A percentile compares a stretch with the other conserved stretches of the same genome.
Evolutionary conservation across 441 rosid species (phyloP).

Genomic region (Macaranga tanarius): DNA sequence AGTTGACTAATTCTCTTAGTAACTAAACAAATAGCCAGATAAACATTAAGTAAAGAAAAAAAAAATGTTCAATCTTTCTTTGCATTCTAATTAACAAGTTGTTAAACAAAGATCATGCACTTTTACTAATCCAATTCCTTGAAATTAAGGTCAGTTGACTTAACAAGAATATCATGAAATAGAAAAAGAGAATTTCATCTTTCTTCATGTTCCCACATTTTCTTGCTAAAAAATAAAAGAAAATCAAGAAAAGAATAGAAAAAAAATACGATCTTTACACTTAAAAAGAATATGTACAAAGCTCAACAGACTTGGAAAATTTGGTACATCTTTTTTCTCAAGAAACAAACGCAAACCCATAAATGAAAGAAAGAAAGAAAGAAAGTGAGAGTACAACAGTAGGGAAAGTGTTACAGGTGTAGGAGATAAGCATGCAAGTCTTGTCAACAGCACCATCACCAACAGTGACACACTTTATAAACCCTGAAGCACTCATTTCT

Average conservation of each 20-base stretch:
- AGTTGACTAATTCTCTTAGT: too few species aligned
- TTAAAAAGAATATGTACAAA: neutral
- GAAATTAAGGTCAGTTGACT: neutral
- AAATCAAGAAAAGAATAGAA: neutral
- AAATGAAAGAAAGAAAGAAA: slow-evolving; percentile 16
- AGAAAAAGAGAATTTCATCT: neutral
- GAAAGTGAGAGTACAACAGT: slow-evolving; percentile 49
- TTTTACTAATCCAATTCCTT: neutral
- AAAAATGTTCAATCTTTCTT: neutral
- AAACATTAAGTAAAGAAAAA: slow-evolving; percentile 2
- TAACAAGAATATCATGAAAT: neutral
- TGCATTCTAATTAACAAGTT: neutral
- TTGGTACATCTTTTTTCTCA: slow-evolving; percentile 27
- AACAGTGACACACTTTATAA: slow-evolving; percentile 91
- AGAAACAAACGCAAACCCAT: too few species aligned
- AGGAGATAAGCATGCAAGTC: slow-evolving; percentile 96
- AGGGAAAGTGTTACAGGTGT: slow-evolving; percentile 94
- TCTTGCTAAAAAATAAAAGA: slow-evolving; percentile 13
- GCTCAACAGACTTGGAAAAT: neutral
- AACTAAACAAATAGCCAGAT: neutral
- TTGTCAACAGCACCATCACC: slow-evolving; percentile 99
- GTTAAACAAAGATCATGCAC: too few species aligned
- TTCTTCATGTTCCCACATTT: slow-evolving; percentile 11
- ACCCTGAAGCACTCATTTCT: too few species aligned
- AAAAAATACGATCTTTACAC: neutral